Percentiles rank a stretch among this genome's conserved stretches.
Conservation (phyloP, 164 flowering plant species). For the Echeveria elegans region DNA sequence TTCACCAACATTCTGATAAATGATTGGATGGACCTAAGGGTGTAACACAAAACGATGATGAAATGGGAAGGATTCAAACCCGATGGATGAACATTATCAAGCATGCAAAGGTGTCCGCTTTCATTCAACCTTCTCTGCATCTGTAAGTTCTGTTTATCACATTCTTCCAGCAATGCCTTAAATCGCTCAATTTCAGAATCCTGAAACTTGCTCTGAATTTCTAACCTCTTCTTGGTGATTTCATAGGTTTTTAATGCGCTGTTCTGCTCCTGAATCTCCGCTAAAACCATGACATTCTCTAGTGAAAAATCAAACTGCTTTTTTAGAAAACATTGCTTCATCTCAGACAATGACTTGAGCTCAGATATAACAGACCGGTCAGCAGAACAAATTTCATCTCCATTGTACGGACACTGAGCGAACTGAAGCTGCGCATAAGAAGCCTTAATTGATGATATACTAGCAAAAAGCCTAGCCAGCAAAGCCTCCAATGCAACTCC, state of each 20-base stretch:
- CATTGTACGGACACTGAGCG: background rate
- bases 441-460: constrained; percentile 6
- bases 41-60: constrained; percentile 21
- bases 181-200: constrained; percentile 51
- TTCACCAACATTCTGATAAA: constrained; percentile 33
- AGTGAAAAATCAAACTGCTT: constrained; percentile 49
- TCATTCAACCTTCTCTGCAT: constrained; percentile 42
- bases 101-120: no score
- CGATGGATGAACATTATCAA: no score
- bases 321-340: constrained; percentile 52
- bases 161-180: constrained; percentile 40
- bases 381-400: constrained; percentile 12
- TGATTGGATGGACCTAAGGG: constrained; percentile 35
- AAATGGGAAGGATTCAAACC: constrained; percentile 43
- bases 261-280: no score
- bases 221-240: constrained; percentile 46
- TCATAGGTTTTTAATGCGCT: constrained; percentile 41
- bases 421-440: constrained; percentile 5
- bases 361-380: constrained; percentile 44
- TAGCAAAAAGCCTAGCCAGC: background rate
- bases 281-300: constrained; percentile 19
- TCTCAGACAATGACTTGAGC: constrained; percentile 44
- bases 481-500: background rate
- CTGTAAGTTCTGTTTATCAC: constrained; percentile 27
- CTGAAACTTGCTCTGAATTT: constrained; percentile 40